Base-by-base conservation (phyloP, 2,329 filamentous ascomycete species). In the Pyrenophora graminea region DNA sequence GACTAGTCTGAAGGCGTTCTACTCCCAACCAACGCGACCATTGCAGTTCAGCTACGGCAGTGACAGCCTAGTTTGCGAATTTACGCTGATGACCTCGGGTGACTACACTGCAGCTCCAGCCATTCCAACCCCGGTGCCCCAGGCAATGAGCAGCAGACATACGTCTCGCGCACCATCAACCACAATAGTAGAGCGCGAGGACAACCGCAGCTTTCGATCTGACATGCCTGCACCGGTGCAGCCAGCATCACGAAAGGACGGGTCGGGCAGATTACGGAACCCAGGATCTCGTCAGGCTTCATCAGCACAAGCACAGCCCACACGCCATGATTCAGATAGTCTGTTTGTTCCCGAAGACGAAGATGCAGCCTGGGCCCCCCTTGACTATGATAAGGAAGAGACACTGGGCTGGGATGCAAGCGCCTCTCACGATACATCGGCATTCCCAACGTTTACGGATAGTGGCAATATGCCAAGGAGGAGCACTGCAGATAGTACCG, bases 51-150 rank as follows among this genome's bases (percentile, higher is more conserved):
- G 80, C 38, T 93, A 93, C 64, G 79, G 82, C 19, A 81, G 82
- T 36, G 85, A 87, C 51, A 88, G 86, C 30, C 79, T 92, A 27
- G 75, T 83, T 32, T 90, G 86, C 70, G 87, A 92, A 58, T 92
- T 91, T 62, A 87, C 91, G 37, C 80, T 93, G 53, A 92, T 91
- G 88, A 93, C 89, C 1, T 85, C 88, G 7, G 89, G 89, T 12
- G 88, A 91, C 45, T 75, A 76, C 57, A 74, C 68, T 23, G 76
- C 74, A 68, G 41, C 42, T 72, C 71, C 43, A 70, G 31, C 56
- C 30, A 48, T 45, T 9, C 57, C 57, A 38, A 51, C 44, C 30
- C 55, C 57, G n/a, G 55, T 52, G 10, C 54, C 58, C 25, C 58
- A 55, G 17, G 33, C 49, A 21, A 42, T 39, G 30, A 51, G 30